Percentiles rank a stretch among this genome's conserved stretches.
These are phyloP conservation scores for Plenodomus biglobosus DNA, from an alignment of 2,329 filamentous ascomycete genomes.

Conservation along the genomic window DNA sequence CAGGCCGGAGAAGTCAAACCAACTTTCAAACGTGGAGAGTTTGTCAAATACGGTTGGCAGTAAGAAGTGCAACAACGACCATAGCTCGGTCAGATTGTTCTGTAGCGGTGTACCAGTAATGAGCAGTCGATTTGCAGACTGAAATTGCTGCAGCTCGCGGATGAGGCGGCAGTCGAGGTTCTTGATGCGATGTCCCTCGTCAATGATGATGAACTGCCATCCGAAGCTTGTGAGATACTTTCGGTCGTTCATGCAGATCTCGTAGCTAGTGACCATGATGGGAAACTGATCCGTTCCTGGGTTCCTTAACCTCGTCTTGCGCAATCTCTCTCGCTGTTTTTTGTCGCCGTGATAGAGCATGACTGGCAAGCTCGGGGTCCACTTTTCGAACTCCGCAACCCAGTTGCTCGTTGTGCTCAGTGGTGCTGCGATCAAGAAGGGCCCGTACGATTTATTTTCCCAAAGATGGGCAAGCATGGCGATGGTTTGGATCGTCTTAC, in stretches of 20 bases:
- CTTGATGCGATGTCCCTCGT: constrained; percentile 96
- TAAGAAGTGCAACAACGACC: constrained; percentile 92
- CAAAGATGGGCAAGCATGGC: constrained; percentile 82
- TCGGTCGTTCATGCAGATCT: constrained; percentile 91
- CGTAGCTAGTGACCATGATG: constrained; percentile 91
- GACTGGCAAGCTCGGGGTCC: constrained; percentile 86
- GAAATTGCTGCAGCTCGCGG: constrained; percentile 82
- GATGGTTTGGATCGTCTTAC: constrained; percentile 91
- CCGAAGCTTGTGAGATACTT: constrained; percentile 79
- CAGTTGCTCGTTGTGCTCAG: constrained; percentile 93
- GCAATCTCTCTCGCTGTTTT: constrained; percentile 73
- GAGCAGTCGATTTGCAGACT: constrained; percentile 84
- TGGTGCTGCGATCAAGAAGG: constrained; percentile 87
- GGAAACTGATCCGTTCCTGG: constrained; percentile 75
- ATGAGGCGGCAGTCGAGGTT: constrained; percentile 94
- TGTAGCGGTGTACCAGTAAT: constrained; percentile 95
- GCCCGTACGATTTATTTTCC: constrained; percentile 84
- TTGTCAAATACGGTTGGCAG: constrained; percentile 92
- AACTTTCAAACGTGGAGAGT: constrained; percentile 87
- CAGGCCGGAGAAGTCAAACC: constrained; percentile 96
- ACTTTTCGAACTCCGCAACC: constrained; percentile 89
- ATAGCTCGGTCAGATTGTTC: constrained; percentile 92
- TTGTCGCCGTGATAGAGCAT: constrained; percentile 89
- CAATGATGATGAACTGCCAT: constrained; percentile 98
- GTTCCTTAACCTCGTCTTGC: constrained; percentile 68